Evolutionary conservation across 768 basidiomycete species (phyloP).

Genomic region (Termitomyces eurrhizus): DNA sequence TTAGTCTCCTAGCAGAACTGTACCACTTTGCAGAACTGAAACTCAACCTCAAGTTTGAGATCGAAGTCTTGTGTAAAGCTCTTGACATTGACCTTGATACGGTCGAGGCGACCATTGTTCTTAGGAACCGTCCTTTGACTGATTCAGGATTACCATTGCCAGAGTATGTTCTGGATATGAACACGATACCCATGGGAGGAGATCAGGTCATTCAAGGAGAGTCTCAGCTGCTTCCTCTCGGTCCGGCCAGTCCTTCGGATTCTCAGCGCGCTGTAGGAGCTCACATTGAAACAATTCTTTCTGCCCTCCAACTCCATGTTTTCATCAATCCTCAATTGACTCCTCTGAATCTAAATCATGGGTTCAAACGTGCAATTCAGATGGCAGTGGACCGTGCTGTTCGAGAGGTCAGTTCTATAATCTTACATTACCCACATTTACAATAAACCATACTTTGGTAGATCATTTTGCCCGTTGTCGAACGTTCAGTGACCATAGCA

Average conservation of each 20-base stretch:
- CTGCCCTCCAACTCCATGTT: constrained; percentile 65
- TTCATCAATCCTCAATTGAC: constrained; percentile 75
- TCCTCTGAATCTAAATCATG: constrained; percentile 70
- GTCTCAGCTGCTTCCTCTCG: constrained; percentile 59
- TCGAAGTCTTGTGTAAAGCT: constrained; percentile 92
- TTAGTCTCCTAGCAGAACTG: constrained; percentile 89
- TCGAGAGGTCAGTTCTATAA: constrained; percentile 63
- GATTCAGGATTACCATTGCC: constrained; percentile 66
- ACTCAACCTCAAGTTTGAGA: constrained; percentile 97
- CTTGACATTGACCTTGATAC: constrained; percentile 84
- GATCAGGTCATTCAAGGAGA: constrained; percentile 59
- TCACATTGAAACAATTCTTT: constrained; percentile 80
- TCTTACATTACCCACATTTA: constrained; percentile 5
- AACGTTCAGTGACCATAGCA: constrained; percentile 96
- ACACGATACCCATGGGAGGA: constrained; percentile 70
- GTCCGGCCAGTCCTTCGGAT: constrained; percentile 57
- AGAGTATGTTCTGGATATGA: constrained; percentile 78
- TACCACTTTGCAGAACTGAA: constrained; percentile 97
- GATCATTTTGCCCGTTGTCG: constrained; percentile 97
- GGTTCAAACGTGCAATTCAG: constrained; percentile 88
- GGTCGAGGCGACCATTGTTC: constrained; percentile 77
- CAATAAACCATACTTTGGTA: constrained; percentile 21
- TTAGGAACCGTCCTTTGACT: constrained; percentile 70
- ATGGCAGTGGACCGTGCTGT: constrained; percentile 92
- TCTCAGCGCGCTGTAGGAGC: constrained; percentile 63